phyloP scores from a whole-genome alignment of 108 stramenopile genomes.

The Aurantiochytrium sp. region DNA sequence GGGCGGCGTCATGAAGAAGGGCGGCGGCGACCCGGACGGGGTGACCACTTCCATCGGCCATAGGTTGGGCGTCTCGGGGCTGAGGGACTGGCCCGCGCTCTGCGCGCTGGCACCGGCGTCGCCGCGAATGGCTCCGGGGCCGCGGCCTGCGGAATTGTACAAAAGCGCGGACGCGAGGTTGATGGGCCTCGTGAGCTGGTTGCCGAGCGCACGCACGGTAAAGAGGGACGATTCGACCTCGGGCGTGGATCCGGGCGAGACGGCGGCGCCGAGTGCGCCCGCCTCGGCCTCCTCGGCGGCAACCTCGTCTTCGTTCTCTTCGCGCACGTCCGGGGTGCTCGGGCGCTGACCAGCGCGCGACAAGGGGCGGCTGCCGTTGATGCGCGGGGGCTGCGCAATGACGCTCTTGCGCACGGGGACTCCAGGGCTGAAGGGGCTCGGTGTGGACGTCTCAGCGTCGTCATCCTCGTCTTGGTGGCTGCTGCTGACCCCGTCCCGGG shows the following conservation, averaged over 20 bases:
- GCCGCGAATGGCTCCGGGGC: too few species aligned
- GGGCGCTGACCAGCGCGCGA: too few species aligned
- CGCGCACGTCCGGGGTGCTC: neutral
- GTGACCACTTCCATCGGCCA: neutral
- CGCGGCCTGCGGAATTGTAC: neutral
- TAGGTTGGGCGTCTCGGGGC: neutral
- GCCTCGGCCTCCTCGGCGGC: neutral
- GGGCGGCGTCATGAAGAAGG: slow-evolving; percentile 20
- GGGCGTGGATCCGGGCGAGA: too few species aligned
- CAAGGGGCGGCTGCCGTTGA: too few species aligned
- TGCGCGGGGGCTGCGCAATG: too few species aligned
- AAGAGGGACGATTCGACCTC: neutral
- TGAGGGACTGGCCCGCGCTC: neutral
- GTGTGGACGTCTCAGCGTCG: too few species aligned
- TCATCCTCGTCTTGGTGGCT: too few species aligned
- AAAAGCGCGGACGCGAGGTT: neutral
- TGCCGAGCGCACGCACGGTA: neutral
- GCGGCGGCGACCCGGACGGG: neutral
- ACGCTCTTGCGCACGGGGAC: too few species aligned
- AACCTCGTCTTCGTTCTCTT: neutral
- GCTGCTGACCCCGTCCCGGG: too few species aligned
- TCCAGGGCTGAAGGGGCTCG: too few species aligned
- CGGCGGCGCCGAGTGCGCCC: too few species aligned
- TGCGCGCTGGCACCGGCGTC: too few species aligned
- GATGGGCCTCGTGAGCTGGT: neutral